Evolutionary conservation across 805 yeast species (phyloP).

Genomic region (Brettanomyces nanus): DNA sequence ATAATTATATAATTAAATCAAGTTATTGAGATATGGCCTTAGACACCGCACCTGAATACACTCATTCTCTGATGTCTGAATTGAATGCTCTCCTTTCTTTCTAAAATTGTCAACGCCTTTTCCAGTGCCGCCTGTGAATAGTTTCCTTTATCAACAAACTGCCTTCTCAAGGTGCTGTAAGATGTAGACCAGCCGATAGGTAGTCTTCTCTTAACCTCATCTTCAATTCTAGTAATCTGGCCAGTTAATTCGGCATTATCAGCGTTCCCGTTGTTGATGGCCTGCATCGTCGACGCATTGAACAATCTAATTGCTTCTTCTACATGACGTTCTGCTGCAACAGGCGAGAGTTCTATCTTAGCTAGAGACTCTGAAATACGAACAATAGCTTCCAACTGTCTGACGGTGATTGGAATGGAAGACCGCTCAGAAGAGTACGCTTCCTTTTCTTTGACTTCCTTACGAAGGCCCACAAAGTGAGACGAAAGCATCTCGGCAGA

Average conservation of each 20-base stretch:
- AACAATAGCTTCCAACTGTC: slow-evolving; percentile 95
- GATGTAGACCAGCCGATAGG: slow-evolving; percentile 97
- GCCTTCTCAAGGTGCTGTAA: slow-evolving; percentile 72
- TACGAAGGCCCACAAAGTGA: slow-evolving; percentile 86
- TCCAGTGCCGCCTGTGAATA: slow-evolving; percentile 69
- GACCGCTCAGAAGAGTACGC: slow-evolving; percentile 78
- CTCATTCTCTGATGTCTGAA: slow-evolving; percentile 82
- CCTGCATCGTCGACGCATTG: slow-evolving; percentile 96
- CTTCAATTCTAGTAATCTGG: slow-evolving; percentile 74
- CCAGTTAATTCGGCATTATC: slow-evolving; percentile 50
- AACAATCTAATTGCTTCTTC: slow-evolving; percentile 92
- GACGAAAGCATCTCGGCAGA: slow-evolving; percentile 88
- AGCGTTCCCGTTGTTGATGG: slow-evolving; percentile 44
- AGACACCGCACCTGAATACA: slow-evolving; percentile 66
- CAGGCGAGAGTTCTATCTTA: slow-evolving; percentile 70
- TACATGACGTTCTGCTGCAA: slow-evolving; percentile 84
- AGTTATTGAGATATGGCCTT: slow-evolving; percentile 2
- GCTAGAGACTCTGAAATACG: slow-evolving; percentile 95
- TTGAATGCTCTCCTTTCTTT: slow-evolving; percentile 80
- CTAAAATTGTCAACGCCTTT: slow-evolving; percentile 72
- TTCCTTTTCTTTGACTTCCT: slow-evolving; percentile 74
- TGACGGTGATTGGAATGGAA: slow-evolving; percentile 92
- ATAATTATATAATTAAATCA: background rate
- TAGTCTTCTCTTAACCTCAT: slow-evolving; percentile 77
- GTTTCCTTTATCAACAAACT: slow-evolving; percentile 58